These are phyloP conservation scores for Epichloe gansuensis DNA, from an alignment of 2,329 filamentous ascomycete genomes.

Conservation along the genomic window DNA sequence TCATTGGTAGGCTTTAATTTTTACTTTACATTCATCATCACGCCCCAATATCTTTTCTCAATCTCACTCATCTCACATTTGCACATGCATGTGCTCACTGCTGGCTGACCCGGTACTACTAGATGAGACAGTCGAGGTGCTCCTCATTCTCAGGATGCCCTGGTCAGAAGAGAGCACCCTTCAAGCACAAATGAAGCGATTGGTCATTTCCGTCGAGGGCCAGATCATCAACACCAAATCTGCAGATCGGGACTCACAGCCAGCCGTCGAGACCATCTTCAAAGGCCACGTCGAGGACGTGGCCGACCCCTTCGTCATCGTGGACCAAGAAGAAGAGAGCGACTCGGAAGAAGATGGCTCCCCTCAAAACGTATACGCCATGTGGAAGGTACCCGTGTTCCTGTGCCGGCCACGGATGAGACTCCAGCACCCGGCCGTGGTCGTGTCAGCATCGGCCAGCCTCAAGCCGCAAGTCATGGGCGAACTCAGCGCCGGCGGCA, in stretches of 20 bases:
- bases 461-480: slow-evolving; percentile 35
- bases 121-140: slow-evolving; percentile 64
- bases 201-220: slow-evolving; percentile 55
- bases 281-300: slow-evolving; percentile 37
- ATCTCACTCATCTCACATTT: slow-evolving; percentile 11
- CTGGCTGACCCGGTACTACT: slow-evolving; percentile 10
- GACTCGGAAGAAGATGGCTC: slow-evolving; percentile 13
- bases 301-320: slow-evolving; percentile 36
- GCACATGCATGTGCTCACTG: slow-evolving; percentile 5
- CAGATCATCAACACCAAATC: slow-evolving; percentile 47
- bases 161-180: slow-evolving; percentile 43
- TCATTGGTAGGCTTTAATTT: slow-evolving; percentile 49
- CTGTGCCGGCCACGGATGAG: slow-evolving; percentile 48
- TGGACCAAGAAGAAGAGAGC: slow-evolving; percentile 26
- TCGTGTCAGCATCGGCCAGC: slow-evolving; percentile 50
- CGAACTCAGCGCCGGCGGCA: slow-evolving; percentile 19
- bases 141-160: slow-evolving; percentile 54
- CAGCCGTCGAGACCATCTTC: slow-evolving; percentile 47
- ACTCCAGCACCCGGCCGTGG: slow-evolving; percentile 51
- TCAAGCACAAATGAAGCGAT: slow-evolving; percentile 44
- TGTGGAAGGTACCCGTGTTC: slow-evolving; percentile 49
- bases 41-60: neutral
- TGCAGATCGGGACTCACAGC: slow-evolving; percentile 33
- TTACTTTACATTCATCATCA: neutral
- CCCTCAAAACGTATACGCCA: slow-evolving; percentile 33